Evolutionary conservation across 2,329 filamentous ascomycete species (phyloP).

Genomic region (Fusarium acutatum): DNA sequence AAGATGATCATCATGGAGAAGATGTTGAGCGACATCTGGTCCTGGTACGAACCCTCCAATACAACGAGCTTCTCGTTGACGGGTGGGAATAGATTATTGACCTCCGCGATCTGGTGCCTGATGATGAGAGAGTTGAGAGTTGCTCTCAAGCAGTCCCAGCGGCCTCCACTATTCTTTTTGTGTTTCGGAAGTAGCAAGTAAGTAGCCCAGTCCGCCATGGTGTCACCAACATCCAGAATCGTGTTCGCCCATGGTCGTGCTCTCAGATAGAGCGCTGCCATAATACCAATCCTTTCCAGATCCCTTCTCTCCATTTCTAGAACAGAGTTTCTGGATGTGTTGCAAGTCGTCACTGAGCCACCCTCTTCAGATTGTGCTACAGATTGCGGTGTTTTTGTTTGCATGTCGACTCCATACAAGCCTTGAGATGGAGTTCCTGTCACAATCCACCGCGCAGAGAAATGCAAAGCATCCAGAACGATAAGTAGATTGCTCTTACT

Average conservation of each 20-base stretch:
- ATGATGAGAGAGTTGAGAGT: slow-evolving; percentile 84
- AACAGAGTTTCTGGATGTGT: slow-evolving; percentile 45
- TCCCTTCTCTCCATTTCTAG: slow-evolving; percentile 67
- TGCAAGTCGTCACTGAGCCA: background rate
- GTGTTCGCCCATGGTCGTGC: slow-evolving; percentile 81
- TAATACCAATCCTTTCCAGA: slow-evolving; percentile 70
- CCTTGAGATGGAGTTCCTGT: slow-evolving; percentile 90
- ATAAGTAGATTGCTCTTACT: slow-evolving; percentile 65
- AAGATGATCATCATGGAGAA: slow-evolving; percentile 86
- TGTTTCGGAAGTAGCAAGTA: slow-evolving; percentile 72
- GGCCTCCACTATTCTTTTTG: slow-evolving; percentile 61
- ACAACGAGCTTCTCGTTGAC: slow-evolving; percentile 76
- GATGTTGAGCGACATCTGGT: slow-evolving; percentile 82
- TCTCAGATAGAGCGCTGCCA: slow-evolving; percentile 76
- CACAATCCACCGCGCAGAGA: slow-evolving; percentile 86
- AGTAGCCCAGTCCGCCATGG: slow-evolving; percentile 72
- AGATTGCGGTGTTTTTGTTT: background rate
- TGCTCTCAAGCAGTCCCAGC: slow-evolving; percentile 68
- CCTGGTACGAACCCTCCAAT: slow-evolving; percentile 84
- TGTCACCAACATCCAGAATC: slow-evolving; percentile 61
- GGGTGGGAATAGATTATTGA: slow-evolving; percentile 74
- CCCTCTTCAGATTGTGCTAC: background rate
- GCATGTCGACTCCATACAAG: slow-evolving; percentile 71
- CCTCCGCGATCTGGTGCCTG: slow-evolving; percentile 78
- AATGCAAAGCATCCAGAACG: slow-evolving; percentile 61